These are phyloP conservation scores for Lactifluus pinguis DNA, from an alignment of 768 basidiomycete species.

Conservation along the genomic window DNA sequence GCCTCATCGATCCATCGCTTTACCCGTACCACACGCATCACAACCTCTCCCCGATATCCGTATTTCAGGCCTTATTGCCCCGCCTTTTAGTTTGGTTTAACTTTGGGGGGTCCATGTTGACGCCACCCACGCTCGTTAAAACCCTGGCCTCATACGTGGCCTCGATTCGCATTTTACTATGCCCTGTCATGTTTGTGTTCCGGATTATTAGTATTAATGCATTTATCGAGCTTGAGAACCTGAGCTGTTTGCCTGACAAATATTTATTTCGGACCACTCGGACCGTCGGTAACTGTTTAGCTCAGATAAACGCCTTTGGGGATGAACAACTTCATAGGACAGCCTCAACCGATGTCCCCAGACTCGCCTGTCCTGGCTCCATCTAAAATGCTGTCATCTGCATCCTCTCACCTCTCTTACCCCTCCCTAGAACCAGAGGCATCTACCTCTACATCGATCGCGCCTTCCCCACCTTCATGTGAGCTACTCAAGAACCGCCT, in stretches of 20 bases:
- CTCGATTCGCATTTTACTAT: conserved; percentile 13
- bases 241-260: no score
- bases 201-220: neutral
- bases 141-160: conserved; percentile 3
- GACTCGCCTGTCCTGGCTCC: neutral
- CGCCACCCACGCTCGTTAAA: conserved; percentile 12
- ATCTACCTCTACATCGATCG: conserved; percentile 13
- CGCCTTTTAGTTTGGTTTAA: conserved; percentile 13
- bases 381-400: neutral
- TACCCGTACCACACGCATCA: conserved; percentile 11
- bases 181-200: conserved; percentile 1
- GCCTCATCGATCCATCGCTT: conserved; percentile 16
- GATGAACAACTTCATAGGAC: no score
- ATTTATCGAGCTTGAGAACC: neutral
- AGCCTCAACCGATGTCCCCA: neutral
- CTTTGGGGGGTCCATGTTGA: conserved; percentile 6
- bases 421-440: conserved; percentile 18
- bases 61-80: conserved; percentile 11
- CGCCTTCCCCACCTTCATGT: conserved; percentile 19
- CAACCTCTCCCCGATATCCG: conserved; percentile 9
- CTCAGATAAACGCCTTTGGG: no score
- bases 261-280: neutral
- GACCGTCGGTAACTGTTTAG: neutral
- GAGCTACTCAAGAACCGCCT: conserved; percentile 58
- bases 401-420: conserved; percentile 23